Evolutionary conservation across 768 basidiomycete genomes (phyloP).

Genomic region (Hebeloma cylindrosporum): DNA sequence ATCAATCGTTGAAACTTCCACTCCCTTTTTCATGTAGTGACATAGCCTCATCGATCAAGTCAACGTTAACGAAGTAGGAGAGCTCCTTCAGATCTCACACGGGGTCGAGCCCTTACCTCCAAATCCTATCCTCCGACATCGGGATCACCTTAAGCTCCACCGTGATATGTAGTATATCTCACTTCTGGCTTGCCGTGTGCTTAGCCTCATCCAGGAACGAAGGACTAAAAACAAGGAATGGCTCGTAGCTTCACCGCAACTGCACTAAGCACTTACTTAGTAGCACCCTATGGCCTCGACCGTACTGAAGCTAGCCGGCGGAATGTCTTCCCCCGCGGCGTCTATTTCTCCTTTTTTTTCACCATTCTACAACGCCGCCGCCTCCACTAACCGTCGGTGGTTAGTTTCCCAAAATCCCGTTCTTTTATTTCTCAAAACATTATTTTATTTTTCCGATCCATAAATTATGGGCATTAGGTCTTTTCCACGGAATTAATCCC

Average conservation of each 20-base stretch:
- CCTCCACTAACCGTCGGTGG: slow-evolving; percentile 30
- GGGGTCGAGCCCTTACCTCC: no score
- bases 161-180: background rate
- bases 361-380: slow-evolving; percentile 37
- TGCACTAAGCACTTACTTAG: no score
- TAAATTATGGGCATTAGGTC: no score
- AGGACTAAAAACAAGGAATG: no score
- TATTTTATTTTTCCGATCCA: no score
- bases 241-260: slow-evolving; percentile 38
- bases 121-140: slow-evolving; percentile 44
- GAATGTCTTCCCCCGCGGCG: slow-evolving; percentile 21
- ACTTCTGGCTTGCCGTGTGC: slow-evolving; percentile 3
- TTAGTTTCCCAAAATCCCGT: no score
- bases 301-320: slow-evolving; percentile 38
- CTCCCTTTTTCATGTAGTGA: background rate
- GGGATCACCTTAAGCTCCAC: slow-evolving; percentile 31
- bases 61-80: slow-evolving; percentile 48
- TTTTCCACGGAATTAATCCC: no score
- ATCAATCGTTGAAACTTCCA: slow-evolving; percentile 35
- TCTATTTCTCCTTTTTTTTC: no score
- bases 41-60: slow-evolving; percentile 26
- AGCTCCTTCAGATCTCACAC: slow-evolving; percentile 34
- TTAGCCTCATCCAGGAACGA: no score
- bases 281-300: slow-evolving; percentile 36
- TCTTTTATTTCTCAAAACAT: no score